Evolutionary conservation across 78 protist species (phyloP), one percentile per base, ranked within the genome.

Genomic region (Speleostelium caveatum): DNA sequence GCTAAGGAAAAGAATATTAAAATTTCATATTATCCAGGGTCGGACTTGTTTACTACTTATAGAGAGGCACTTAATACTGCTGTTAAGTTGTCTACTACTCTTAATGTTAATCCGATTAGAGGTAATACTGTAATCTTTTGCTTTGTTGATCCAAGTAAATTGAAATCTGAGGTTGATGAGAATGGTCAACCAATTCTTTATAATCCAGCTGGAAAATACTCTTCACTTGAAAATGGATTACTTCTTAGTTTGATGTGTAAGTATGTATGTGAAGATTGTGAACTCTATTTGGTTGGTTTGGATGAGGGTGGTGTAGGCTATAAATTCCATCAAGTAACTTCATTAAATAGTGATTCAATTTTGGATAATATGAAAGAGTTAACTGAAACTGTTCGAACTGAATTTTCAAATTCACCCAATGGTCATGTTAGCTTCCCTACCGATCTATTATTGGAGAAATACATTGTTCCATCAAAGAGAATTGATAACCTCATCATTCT

Each of bases 171-270:
- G 41, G 41, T 17, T 49, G 61, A 10, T 45, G 32, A 45, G 41
- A 32, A 32, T 26, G 16, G 4, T 24, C n/a, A 26, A 12, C 10
- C 12, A 10, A 26, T 45, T 36, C 26, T 58, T 62, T 66, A 22
- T 35, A 38, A 66, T 38, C 21, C 58, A 0, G 36, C 87, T 36
- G 71, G 79, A 2, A 83, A 83, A 69, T 83, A 83, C 41, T n/a
- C 79, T 33, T 17, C 53, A 32, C 3, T 67, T 0, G 97, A 93
- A n/a, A 68, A 86, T 22, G 89, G 87, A 19, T 10, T 89, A 2
- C 78, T 96, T 24, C 65, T 95, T 1, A 95, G 85, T 3, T 93
- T 96, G 56, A 96, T 96, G 98, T 83, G 95, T 55, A 51, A 88
- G 41, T 83, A 89, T 65, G 89, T 86, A 22, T 87, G 95, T 63